phyloP scores from a whole-genome alignment of 345 rosid genomes.

The Microthlaspi erraticum region DNA sequence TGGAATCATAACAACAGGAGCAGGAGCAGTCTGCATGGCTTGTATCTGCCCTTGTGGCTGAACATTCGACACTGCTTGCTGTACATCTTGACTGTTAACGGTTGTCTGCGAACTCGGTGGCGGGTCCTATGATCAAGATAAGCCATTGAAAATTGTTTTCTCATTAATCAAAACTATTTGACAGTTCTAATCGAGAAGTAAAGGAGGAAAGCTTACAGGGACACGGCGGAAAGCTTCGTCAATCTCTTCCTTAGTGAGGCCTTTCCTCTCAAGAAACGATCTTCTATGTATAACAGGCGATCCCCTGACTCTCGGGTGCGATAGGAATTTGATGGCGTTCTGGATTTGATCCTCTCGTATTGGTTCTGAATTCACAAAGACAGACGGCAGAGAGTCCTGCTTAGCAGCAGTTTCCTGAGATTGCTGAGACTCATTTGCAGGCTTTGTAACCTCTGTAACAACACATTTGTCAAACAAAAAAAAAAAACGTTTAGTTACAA shows the following conservation, averaged over 20 bases:
- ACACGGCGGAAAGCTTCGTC: constrained; percentile 96
- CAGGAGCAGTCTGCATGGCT: constrained; percentile 69
- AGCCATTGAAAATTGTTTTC: not conserved
- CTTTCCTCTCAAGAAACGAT: constrained; percentile 96
- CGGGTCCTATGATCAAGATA: constrained; percentile 65
- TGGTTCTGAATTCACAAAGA: constrained; percentile 89
- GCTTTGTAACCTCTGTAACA: constrained; percentile 53
- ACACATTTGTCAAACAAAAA: not conserved
- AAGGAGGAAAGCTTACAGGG: constrained; percentile 60
- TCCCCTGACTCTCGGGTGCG: constrained; percentile 91
- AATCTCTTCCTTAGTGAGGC: constrained; percentile 93
- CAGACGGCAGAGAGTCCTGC: constrained; percentile 56
- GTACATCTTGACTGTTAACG: constrained; percentile 59
- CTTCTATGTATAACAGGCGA: constrained; percentile 91
- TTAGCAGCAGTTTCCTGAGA: constrained; percentile 52
- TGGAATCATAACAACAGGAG: constrained; percentile 53
- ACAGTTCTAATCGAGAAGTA: not conserved
- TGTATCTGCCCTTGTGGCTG: constrained; percentile 62
- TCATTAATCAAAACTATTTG: too few relatives aligned
- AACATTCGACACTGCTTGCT: constrained; percentile 56
- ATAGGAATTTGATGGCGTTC: constrained; percentile 95
- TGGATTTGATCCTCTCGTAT: constrained; percentile 91
- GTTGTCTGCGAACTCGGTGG: constrained; percentile 71
- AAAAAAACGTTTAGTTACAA: not conserved
- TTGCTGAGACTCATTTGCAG: constrained; percentile 58